Base-by-base conservation (phyloP, 257 asterid genomes). In the Voacanga thouarsii region DNA sequence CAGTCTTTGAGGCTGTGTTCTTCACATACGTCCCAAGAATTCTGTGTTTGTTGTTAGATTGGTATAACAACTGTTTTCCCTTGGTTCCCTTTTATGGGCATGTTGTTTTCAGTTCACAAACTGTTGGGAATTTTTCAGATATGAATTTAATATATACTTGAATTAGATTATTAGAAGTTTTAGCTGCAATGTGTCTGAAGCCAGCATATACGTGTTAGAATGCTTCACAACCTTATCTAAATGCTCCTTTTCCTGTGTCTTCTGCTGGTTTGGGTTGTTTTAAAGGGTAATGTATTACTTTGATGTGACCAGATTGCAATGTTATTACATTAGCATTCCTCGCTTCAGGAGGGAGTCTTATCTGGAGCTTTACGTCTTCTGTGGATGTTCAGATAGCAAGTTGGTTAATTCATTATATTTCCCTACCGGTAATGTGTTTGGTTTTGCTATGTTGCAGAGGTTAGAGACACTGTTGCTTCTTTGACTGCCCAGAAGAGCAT, bases 401-500 rank as follows among this genome's bases (percentile, higher is more conserved):
- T 65, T 65, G 47, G 71, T 33, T 65, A 37, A 65, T 65, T 65
- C 47, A 15, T 65, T 47, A 65, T 16, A 33, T 37, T 37, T 66
- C 47, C 47, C 11, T 39, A 8, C 6, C 21, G 6, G 19, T 37
- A 1, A 16, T 7, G 4, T 19, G 19, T 8, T 18, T 60, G 67
- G 12, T 37, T 65, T 63, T 76, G 37, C 26, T 28, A 33, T 63
- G 53, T 73, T 84, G 80, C 77, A 93, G 98, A 83, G 90, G 89
- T 93, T 77, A 90, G 84, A 81, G 87, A 87, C 64, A 76, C 93
- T 21, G 88, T 89, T 70, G 75, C 82, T 77, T 64, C 81, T 9
- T 83, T 83, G 80, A 21, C 63, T 39, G 85, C 83, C 47, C 84
- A 81, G 43, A 90, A 84, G 83, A 69, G 89, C 77, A 93, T 91